phyloP scores from a whole-genome alignment of 441 rosid species.

The Populus hybrid region DNA sequence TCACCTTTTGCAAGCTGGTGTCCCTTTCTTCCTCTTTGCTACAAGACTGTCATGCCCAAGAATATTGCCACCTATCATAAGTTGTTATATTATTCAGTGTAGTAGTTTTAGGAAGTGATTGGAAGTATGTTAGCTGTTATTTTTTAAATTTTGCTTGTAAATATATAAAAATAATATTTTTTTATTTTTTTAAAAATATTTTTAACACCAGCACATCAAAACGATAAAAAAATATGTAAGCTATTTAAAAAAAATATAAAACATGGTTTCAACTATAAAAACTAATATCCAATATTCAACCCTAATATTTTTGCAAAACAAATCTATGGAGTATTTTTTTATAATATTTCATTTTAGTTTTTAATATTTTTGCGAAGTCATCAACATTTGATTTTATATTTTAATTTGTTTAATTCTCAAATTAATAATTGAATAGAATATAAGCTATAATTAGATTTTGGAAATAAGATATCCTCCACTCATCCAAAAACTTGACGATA shows the following conservation, averaged over 20 bases:
- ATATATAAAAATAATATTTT: too few species aligned
- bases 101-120: too few species aligned
- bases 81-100: too few species aligned
- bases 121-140: too few species aligned
- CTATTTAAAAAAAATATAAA: too few species aligned
- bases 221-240: fast-evolving
- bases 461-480: neutral
- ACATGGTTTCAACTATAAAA: too few species aligned
- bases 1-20: neutral
- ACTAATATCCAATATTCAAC: too few species aligned
- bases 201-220: too few species aligned
- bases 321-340: too few species aligned
- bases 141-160: too few species aligned
- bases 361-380: neutral
- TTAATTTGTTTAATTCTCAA: neutral
- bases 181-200: too few species aligned
- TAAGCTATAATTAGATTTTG: neutral
- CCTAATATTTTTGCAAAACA: too few species aligned
- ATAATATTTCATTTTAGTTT: neutral
- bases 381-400: neutral
- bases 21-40: neutral
- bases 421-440: neutral
- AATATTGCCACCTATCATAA: neutral
- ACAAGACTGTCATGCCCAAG: neutral
- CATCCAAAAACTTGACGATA: neutral